phyloP scores from a whole-genome alignment of 2,329 filamentous ascomycete genomes.

The Botrytis fragariae region DNA sequence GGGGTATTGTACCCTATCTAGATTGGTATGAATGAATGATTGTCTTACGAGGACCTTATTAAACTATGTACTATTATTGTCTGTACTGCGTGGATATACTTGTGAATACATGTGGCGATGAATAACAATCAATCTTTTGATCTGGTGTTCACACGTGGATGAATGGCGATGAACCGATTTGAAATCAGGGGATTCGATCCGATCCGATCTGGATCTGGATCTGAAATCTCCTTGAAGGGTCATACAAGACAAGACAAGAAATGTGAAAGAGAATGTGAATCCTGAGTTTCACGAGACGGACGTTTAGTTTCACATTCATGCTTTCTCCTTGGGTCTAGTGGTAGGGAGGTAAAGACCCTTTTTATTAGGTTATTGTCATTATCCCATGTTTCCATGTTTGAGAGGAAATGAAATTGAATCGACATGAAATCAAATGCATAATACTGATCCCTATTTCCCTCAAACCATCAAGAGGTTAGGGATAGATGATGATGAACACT shows the following conservation, averaged over 20 bases:
- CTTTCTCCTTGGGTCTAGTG: background rate
- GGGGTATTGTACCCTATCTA: background rate
- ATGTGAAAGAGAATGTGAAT: background rate
- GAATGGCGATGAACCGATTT: background rate
- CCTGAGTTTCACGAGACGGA: background rate
- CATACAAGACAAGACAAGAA: background rate
- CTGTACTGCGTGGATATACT: background rate
- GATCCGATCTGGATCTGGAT: background rate
- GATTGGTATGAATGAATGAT: background rate
- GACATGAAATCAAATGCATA: background rate
- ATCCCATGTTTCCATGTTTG: background rate
- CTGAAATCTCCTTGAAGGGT: background rate
- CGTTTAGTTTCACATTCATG: background rate
- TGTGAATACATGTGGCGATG: background rate
- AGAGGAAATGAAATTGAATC: background rate
- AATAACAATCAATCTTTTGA: background rate
- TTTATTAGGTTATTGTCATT: background rate
- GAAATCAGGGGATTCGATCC: background rate
- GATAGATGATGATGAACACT: background rate
- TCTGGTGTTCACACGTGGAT: constrained; percentile 3
- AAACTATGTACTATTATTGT: background rate
- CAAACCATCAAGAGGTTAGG: background rate
- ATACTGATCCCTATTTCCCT: background rate
- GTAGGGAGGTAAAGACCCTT: background rate
- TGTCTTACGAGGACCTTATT: background rate